Conservation (phyloP, 192 early-diverging fungal genomes). For the Rhizoclosmatium sp. region DNA sequence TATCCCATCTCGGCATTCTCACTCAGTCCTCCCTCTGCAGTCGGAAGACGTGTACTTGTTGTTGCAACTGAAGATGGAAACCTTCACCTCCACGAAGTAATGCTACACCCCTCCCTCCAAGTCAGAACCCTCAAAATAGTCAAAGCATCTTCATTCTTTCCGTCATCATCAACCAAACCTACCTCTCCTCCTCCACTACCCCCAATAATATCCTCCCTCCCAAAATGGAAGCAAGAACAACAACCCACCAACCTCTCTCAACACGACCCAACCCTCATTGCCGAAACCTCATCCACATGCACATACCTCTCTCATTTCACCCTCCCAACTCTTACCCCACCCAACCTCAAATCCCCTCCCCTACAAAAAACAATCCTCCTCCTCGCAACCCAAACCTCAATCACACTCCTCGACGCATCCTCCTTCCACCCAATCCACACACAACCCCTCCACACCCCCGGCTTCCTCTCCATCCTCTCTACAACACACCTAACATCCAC, state of each 20-base stretch:
- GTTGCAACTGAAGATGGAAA: slow-evolving; percentile 30
- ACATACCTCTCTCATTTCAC: slow-evolving; percentile 6
- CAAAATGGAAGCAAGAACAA: slow-evolving; percentile 30
- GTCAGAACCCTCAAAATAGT: slow-evolving; percentile 25
- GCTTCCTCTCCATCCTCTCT: not conserved
- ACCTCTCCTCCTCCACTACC: slow-evolving; percentile 2
- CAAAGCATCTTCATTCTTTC: not conserved
- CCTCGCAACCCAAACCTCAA: not conserved
- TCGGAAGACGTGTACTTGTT: not conserved
- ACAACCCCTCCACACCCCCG: not conserved
- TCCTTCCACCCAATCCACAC: not conserved
- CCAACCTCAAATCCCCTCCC: too few relatives aligned
- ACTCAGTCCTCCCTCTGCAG: slow-evolving; percentile 5
- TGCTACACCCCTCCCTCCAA: slow-evolving; percentile 40
- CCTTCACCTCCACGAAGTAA: slow-evolving; percentile 29
- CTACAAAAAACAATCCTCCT: not conserved
- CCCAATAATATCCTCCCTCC: not conserved
- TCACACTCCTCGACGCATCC: not conserved
- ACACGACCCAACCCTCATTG: not conserved
- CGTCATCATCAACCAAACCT: not conserved
- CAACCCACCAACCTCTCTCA: not conserved
- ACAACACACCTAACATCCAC: not conserved
- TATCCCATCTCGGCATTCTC: slow-evolving; percentile 40
- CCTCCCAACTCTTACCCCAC: not conserved
- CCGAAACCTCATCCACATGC: not conserved